These are phyloP conservation scores for Botrytis galanthina DNA, from an alignment of 2,329 filamentous ascomycete species.

Conservation along the genomic window DNA sequence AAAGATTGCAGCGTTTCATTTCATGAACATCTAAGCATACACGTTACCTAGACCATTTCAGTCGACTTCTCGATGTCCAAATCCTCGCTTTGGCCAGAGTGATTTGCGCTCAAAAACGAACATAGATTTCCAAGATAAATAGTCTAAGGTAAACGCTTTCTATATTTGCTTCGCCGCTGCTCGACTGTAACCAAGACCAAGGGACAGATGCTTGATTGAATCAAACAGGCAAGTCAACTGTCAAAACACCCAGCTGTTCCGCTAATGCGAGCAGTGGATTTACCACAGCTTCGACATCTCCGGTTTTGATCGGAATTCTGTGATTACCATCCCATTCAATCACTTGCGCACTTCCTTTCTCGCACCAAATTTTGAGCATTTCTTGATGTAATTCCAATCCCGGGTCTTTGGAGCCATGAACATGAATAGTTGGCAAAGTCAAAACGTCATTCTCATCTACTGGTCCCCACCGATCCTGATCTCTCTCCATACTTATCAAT, in stretches of 20 bases:
- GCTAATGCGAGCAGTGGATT: constrained; percentile 42
- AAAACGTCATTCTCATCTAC: constrained; percentile 45
- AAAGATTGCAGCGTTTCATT: not conserved
- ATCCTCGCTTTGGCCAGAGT: not conserved
- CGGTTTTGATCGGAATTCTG: constrained; percentile 64
- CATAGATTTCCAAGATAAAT: not conserved
- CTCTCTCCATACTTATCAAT: constrained; percentile 48
- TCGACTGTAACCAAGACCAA: not conserved
- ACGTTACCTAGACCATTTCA: not conserved
- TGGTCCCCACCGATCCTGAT: constrained; percentile 34
- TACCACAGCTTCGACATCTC: constrained; percentile 60
- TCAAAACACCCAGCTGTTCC: constrained; percentile 7
- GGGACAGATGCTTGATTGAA: not conserved
- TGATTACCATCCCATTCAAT: constrained; percentile 75
- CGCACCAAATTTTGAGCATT: constrained; percentile 58
- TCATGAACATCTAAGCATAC: not conserved
- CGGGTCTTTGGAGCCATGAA: constrained; percentile 62
- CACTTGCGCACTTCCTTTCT: constrained; percentile 51
- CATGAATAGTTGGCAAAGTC: constrained; percentile 61
- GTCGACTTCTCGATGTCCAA: not conserved
- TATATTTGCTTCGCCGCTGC: not conserved
- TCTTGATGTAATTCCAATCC: constrained; percentile 58
- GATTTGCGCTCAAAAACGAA: not conserved
- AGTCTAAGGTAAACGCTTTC: not conserved
- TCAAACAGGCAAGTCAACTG: constrained; percentile 8